Evolutionary conservation across 176 grass and related monocot species (phyloP).

Genomic region (Carex kokanica): DNA sequence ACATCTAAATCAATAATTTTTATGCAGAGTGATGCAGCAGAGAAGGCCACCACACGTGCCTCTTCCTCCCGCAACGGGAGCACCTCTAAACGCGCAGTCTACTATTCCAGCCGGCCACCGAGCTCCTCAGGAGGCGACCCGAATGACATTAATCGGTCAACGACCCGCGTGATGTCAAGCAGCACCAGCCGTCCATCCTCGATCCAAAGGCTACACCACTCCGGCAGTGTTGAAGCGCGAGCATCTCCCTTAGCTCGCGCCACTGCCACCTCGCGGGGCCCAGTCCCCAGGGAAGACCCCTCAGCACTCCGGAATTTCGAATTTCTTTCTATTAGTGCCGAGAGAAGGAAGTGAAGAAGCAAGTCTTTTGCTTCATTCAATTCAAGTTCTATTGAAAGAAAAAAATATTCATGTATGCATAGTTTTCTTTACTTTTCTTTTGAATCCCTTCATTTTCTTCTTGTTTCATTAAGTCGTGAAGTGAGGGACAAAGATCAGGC

Average conservation of each 20-base stretch:
- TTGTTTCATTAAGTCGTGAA: slow-evolving; percentile 15
- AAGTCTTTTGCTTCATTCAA: slow-evolving; percentile 9
- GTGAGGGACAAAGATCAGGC: slow-evolving; percentile 2
- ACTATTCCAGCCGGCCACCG: slow-evolving; percentile 35
- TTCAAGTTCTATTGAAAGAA: slow-evolving; percentile 16
- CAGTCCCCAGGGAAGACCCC: slow-evolving; percentile 11
- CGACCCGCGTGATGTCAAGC: slow-evolving; percentile 36
- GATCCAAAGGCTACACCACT: slow-evolving; percentile 62
- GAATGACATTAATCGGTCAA: slow-evolving; percentile 36
- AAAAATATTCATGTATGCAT: slow-evolving; percentile 25
- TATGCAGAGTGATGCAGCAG: slow-evolving; percentile 40
- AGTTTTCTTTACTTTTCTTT: slow-evolving; percentile 17
- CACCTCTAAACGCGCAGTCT: slow-evolving; percentile 47
- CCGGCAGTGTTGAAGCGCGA: slow-evolving; percentile 44
- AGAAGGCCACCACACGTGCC: slow-evolving; percentile 23
- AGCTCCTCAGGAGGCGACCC: slow-evolving; percentile 47
- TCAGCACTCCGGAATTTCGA: slow-evolving; percentile 54
- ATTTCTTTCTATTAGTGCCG: slow-evolving; percentile 59
- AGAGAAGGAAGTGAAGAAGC: slow-evolving; percentile 57
- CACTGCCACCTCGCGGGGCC: slow-evolving; percentile 29
- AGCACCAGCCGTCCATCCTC: slow-evolving; percentile 51
- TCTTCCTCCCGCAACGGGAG: slow-evolving; percentile 52
- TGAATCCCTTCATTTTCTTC: slow-evolving; percentile 20
- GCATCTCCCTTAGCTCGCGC: slow-evolving; percentile 33
- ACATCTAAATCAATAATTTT: background rate